Conservation (phyloP, 1,284 basidiomycete genomes). For the Ceratobasidium sp. region DNA sequence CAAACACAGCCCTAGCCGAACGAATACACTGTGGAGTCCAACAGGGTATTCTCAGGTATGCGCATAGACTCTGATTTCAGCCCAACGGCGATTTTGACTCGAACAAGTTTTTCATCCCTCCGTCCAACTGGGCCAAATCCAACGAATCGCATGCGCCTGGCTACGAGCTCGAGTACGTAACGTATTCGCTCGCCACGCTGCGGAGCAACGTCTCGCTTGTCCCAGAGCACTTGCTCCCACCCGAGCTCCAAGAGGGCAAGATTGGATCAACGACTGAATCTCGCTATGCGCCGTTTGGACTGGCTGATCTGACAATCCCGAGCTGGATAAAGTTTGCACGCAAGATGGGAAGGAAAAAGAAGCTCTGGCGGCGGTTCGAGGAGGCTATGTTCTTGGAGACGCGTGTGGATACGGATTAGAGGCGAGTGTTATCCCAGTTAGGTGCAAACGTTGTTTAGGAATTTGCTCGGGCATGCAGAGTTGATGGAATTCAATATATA, state of each 20-base stretch:
- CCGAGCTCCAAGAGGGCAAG: constrained; percentile 59
- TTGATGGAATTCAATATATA: neutral
- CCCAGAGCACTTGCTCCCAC: constrained; percentile 75
- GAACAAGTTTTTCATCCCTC: constrained; percentile 81
- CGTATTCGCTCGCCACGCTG: constrained; percentile 65
- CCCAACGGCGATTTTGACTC: constrained; percentile 54
- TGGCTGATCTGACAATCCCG: constrained; percentile 82
- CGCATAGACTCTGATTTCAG: constrained; percentile 54
- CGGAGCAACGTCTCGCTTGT: constrained; percentile 64
- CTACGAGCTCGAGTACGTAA: constrained; percentile 85
- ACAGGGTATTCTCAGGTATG: constrained; percentile 84
- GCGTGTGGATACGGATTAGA: neutral
- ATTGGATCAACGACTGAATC: constrained; percentile 48
- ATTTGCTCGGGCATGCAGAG: constrained; percentile 3
- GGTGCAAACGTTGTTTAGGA: constrained; percentile 4
- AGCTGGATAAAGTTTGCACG: constrained; percentile 82
- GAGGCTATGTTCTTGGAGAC: constrained; percentile 76
- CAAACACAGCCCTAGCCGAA: constrained; percentile 75
- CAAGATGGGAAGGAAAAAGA: constrained; percentile 70
- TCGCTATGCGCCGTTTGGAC: constrained; percentile 73
- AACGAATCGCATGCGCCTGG: constrained; percentile 69
- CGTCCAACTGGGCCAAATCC: constrained; percentile 64
- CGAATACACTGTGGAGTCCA: constrained; percentile 77
- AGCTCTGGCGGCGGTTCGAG: constrained; percentile 75
- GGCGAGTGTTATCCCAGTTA: constrained; percentile 9